phyloP scores from a whole-genome alignment of 495 filamentous ascomycete species.

The Neohortaea acidophila region DNA sequence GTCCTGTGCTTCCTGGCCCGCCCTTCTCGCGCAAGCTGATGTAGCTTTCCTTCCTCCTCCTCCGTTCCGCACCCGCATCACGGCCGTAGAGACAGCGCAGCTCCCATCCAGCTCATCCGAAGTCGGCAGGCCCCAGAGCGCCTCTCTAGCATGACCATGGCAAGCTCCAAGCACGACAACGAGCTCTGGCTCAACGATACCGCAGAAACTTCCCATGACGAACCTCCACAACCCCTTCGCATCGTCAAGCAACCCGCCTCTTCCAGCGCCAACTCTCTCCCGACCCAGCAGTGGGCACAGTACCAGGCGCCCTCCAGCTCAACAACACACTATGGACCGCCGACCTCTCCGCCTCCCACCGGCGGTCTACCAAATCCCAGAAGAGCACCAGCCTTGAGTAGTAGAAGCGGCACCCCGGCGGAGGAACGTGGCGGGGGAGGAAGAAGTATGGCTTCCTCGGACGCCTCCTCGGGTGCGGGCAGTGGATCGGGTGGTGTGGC shows the following conservation, averaged over 20 bases:
- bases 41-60: too few relatives aligned
- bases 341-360: slow-evolving; percentile 10
- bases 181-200: too few relatives aligned
- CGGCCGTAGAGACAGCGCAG: too few relatives aligned
- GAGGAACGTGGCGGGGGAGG: slow-evolving; percentile 1
- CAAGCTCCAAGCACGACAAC: slow-evolving; percentile 9
- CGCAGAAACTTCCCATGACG: neutral
- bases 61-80: too few relatives aligned
- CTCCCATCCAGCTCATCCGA: too few relatives aligned
- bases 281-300: slow-evolving; percentile 14
- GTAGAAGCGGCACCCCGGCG: slow-evolving; percentile 6
- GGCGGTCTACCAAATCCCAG: slow-evolving; percentile 11
- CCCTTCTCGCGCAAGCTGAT: too few relatives aligned
- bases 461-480: slow-evolving; percentile 11
- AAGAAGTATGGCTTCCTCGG: slow-evolving; percentile 16
- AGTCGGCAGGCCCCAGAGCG: too few relatives aligned
- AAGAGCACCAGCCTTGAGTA: slow-evolving; percentile 4
- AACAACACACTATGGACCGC: slow-evolving; percentile 6
- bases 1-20: too few relatives aligned
- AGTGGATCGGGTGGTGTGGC: slow-evolving; percentile 1
- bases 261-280: neutral
- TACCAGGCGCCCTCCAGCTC: slow-evolving; percentile 8
- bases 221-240: slow-evolving; percentile 13
- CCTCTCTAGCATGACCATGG: too few relatives aligned
- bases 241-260: slow-evolving; percentile 10